phyloP scores from a whole-genome alignment of 768 basidiomycete species.

The Suillus lakei region DNA sequence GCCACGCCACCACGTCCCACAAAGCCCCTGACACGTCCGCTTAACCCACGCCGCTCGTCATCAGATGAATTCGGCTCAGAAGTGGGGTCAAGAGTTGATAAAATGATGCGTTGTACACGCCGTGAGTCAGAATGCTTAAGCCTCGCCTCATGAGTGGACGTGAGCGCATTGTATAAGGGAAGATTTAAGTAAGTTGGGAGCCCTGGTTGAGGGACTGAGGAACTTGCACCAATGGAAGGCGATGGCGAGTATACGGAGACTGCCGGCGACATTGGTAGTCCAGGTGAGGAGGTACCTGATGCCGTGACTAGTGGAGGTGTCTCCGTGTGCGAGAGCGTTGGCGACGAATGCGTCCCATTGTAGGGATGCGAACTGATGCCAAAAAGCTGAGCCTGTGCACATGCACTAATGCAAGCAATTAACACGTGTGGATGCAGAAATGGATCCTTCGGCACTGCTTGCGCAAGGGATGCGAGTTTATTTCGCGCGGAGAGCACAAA shows the following conservation, averaged over 20 bases:
- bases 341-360: constrained; percentile 19
- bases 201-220: neutral
- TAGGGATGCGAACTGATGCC: constrained; percentile 3
- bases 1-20: constrained; percentile 41
- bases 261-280: constrained; percentile 20
- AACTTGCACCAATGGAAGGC: constrained; percentile 40
- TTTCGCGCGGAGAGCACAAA: constrained; percentile 71
- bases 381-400: constrained; percentile 24
- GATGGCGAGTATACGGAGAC: constrained; percentile 20
- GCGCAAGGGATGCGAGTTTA: constrained; percentile 60
- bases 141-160: constrained; percentile 33
- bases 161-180: constrained; percentile 25
- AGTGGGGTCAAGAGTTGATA: constrained; percentile 56
- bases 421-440: constrained; percentile 73
- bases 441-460: constrained; percentile 72
- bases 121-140: constrained; percentile 52
- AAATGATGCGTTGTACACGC: constrained; percentile 64
- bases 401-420: constrained; percentile 47
- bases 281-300: constrained; percentile 18
- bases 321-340: constrained; percentile 36
- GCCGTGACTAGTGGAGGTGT: constrained; percentile 18
- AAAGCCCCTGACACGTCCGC: constrained; percentile 42
- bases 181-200: constrained; percentile 28
- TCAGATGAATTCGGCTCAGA: constrained; percentile 37
- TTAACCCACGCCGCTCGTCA: constrained; percentile 35